Conservation (phyloP, 208 protist genomes). For the Trypanosoma conorhini region DNA sequence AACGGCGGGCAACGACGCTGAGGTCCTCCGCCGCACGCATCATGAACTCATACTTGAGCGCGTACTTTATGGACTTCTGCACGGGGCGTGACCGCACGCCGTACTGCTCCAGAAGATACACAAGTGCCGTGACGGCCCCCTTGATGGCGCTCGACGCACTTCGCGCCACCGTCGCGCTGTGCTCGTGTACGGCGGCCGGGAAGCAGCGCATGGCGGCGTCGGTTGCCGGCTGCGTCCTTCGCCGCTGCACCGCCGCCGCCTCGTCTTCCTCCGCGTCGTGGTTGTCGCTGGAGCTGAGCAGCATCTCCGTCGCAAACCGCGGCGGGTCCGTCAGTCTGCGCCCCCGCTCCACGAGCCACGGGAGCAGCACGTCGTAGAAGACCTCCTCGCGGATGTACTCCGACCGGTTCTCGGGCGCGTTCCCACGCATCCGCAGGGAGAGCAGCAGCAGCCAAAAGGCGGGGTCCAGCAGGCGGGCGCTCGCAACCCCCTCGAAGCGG, state of each 20-base stretch:
- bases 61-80: slow-evolving; percentile 68
- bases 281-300: slow-evolving; percentile 16
- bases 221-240: no score
- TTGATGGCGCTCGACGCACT: slow-evolving; percentile 59
- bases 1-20: slow-evolving; percentile 33
- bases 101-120: slow-evolving; percentile 56
- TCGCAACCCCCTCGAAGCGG: slow-evolving; percentile 41
- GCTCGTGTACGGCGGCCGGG: slow-evolving; percentile 26
- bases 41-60: slow-evolving; percentile 74
- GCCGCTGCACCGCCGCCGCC: no score
- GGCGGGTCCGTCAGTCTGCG: not conserved
- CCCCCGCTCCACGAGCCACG: slow-evolving; percentile 66
- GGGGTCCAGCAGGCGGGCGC: slow-evolving; percentile 38
- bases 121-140: slow-evolving; percentile 45
- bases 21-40: slow-evolving; percentile 65
- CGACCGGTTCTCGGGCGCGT: slow-evolving; percentile 54
- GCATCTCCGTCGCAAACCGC: slow-evolving; percentile 47
- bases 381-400: slow-evolving; percentile 83
- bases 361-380: slow-evolving; percentile 83
- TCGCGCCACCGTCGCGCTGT: slow-evolving; percentile 36
- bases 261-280: not conserved
- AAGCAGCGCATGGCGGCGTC: slow-evolving; percentile 14
- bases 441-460: slow-evolving; percentile 74
- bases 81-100: slow-evolving; percentile 10
- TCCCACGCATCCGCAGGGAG: slow-evolving; percentile 71